Evolutionary conservation across 2,329 filamentous ascomycete genomes (phyloP).

Genomic region (Bipolaris victoriae): DNA sequence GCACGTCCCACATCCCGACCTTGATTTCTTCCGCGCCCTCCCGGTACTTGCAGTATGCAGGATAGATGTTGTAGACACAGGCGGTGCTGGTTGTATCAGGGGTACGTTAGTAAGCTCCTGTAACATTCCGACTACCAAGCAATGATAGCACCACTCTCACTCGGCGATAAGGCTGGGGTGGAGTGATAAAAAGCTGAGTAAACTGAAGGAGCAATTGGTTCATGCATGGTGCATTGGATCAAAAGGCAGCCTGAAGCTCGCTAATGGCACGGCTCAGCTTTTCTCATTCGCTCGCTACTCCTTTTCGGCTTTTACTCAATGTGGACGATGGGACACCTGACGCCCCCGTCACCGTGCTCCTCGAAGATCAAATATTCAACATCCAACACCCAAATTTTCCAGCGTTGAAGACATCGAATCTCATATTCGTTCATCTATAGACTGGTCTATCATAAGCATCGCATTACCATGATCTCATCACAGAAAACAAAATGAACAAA

Average conservation of each 20-base stretch:
- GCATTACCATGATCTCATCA: constrained; percentile 34
- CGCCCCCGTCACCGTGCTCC: neutral
- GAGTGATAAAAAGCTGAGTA: neutral
- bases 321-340: neutral
- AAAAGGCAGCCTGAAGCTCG: neutral
- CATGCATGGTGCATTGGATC: neutral
- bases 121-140: neutral
- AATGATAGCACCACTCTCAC: neutral
- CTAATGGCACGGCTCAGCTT: neutral
- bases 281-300: neutral
- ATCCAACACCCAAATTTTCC: neutral
- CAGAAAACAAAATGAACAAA: constrained; percentile 11
- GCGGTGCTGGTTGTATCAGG: neutral
- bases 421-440: constrained; percentile 32
- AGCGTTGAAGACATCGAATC: constrained; percentile 1
- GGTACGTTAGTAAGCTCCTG: neutral
- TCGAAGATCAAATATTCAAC: neutral
- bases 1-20: constrained; percentile 14
- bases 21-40: constrained; percentile 7
- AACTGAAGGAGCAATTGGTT: neutral
- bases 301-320: neutral
- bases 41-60: neutral
- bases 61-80: neutral
- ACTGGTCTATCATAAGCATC: constrained; percentile 39
- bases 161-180: neutral